Base-by-base conservation (phyloP, 2,329 filamentous ascomycete species). In the Emmonsiellopsis sp. region DNA sequence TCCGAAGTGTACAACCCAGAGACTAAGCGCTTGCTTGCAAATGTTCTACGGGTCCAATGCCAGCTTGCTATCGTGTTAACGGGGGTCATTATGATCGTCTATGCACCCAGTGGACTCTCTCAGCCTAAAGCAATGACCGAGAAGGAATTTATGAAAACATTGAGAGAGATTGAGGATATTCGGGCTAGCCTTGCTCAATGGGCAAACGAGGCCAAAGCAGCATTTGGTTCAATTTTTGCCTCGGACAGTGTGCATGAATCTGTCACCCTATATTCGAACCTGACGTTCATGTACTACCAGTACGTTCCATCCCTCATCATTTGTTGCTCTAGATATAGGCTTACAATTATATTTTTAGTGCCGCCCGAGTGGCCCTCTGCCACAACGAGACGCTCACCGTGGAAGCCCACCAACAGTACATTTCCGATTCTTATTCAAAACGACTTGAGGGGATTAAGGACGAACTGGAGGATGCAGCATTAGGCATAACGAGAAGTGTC, bases 201-300 rank as follows among this genome's bases (percentile, higher is more conserved):
- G 74, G 72, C 73, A 52, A 67, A 71, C 47, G 62, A 64, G 5
- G 68, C 71, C 13, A 67, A 53, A 51, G 42, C 43, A 5, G 10
- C 51, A 21, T 34, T 56, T 54, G 44, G 44, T 10, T 49, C 46
- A 11, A 49, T 42, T 10, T 39, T 49, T 49, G 14, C 21, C 9
- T 49, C 52, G 7, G 53, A 55, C 8, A 47, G 53, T 8, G 63
- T 68, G 21, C 68, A 74, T 52, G 70, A 75, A 52, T 74, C 73
- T 0, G 66, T 74, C 9, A 69, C 73, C 8, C 53, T 75, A 37
- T 76, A 76, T 60, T 74, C 72, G 3, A 75, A 75, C 42, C 59
- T 77, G 57, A 74, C 77, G 60, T 76, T 74, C 55, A 77, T 78
- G 71, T 76, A 77, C 53, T 78, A 77, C 56, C 69, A 77, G 74